Conservation (phyloP, 2,329 filamentous ascomycete species). For the Tolypocladium endophyticum region DNA sequence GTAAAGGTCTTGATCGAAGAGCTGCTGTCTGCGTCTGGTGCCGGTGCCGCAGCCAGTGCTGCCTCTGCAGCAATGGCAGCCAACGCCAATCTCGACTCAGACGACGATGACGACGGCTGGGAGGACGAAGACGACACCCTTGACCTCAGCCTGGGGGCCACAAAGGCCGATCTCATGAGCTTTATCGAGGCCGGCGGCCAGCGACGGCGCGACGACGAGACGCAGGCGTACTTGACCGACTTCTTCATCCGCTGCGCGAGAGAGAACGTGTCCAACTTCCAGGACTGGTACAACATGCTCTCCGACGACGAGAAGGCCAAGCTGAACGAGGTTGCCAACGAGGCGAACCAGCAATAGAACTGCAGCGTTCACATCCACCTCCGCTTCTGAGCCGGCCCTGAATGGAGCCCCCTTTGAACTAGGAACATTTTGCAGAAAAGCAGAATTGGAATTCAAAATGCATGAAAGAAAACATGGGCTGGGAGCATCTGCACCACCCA, state of each 20-base stretch:
- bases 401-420: no score
- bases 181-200: conserved; percentile 50
- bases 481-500: neutral
- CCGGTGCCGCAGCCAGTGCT: conserved; percentile 46
- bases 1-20: conserved; percentile 93
- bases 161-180: conserved; percentile 71
- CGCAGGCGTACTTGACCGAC: conserved; percentile 69
- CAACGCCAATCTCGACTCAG: conserved; percentile 44
- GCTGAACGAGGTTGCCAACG: conserved; percentile 39
- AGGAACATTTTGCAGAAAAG: neutral
- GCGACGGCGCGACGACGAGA: conserved; percentile 79
- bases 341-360: conserved; percentile 18
- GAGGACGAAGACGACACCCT: conserved; percentile 73
- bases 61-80: conserved; percentile 54
- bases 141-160: conserved; percentile 61
- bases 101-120: conserved; percentile 74
- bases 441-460: neutral
- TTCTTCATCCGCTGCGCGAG: conserved; percentile 60
- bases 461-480: neutral
- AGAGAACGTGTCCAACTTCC: conserved; percentile 47
- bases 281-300: conserved; percentile 45
- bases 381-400: neutral
- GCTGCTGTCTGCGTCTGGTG: conserved; percentile 68
- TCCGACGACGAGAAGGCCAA: conserved; percentile 46
- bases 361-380: neutral